Conservation (phyloP, 1,284 basidiomycete genomes). For the Papiliotrema laurentii region DNA sequence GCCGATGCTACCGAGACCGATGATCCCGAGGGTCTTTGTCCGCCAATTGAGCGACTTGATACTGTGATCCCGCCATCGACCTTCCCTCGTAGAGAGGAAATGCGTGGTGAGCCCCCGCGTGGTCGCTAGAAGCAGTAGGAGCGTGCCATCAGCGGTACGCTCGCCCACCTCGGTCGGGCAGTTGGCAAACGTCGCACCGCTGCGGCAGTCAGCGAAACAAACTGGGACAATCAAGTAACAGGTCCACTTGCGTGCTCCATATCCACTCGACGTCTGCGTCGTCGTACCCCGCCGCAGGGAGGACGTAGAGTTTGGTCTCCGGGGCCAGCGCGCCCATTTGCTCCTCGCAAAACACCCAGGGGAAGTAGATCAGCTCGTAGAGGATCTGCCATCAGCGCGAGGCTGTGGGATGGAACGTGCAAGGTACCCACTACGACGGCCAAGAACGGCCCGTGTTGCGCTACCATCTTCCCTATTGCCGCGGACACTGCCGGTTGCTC, state of each 20-base stretch:
- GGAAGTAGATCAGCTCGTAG: background rate
- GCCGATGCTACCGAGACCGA: slow-evolving; percentile 27
- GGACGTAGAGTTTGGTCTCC: no score
- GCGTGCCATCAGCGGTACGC: slow-evolving; percentile 22
- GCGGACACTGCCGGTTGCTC: background rate
- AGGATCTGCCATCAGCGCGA: background rate
- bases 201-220: no score
- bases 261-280: no score
- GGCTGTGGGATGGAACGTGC: background rate
- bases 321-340: no score
- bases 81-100: background rate
- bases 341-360: background rate
- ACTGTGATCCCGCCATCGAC: background rate
- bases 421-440: background rate
- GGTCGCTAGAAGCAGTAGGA: slow-evolving; percentile 13
- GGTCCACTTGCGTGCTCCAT: no score
- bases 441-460: background rate
- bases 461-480: background rate
- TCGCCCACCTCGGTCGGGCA: slow-evolving; percentile 16
- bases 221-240: no score
- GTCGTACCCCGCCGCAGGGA: no score
- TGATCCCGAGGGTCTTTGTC: slow-evolving; percentile 18
- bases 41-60: slow-evolving; percentile 17
- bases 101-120: slow-evolving; percentile 9
- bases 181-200: slow-evolving; percentile 22